Conservation (phyloP, 495 filamentous ascomycete genomes). For the Corynascus novoguineensis region DNA sequence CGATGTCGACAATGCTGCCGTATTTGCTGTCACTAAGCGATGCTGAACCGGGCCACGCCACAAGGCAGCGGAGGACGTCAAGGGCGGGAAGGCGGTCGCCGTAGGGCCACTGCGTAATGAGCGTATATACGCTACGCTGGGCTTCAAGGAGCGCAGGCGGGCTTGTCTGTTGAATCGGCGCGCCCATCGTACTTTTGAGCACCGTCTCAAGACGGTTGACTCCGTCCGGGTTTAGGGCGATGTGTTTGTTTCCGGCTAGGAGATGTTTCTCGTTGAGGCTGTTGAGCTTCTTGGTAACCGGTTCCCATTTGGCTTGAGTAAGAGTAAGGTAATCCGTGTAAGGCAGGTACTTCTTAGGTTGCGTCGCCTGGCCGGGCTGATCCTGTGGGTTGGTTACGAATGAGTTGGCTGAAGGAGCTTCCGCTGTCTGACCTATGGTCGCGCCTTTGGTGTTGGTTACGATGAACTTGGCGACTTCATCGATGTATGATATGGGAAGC, state of each 20-base stretch:
- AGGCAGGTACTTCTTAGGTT: constrained; percentile 60
- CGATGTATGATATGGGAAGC: constrained; percentile 81
- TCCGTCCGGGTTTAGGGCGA: constrained; percentile 67
- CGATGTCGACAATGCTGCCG: constrained; percentile 49
- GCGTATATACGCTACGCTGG: constrained; percentile 53
- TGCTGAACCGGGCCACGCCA: constrained; percentile 59
- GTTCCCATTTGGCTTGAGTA: constrained; percentile 39
- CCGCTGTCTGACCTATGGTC: constrained; percentile 55
- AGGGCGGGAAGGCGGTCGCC: constrained; percentile 73
- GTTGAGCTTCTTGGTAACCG: constrained; percentile 22
- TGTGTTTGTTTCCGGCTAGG: constrained; percentile 61
- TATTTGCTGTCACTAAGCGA: constrained; percentile 39
- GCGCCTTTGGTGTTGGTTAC: constrained; percentile 81
- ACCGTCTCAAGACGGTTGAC: constrained; percentile 35
- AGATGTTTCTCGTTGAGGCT: constrained; percentile 25
- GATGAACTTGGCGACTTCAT: constrained; percentile 93
- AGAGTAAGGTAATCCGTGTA: constrained; percentile 81
- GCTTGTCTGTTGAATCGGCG: constrained; percentile 43
- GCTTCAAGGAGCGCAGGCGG: constrained; percentile 53
- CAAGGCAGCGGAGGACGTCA: constrained; percentile 76
- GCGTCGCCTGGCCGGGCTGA: constrained; percentile 59
- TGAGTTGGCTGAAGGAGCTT: constrained; percentile 54
- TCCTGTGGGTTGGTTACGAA: constrained; percentile 76
- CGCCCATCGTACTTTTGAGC: constrained; percentile 9
- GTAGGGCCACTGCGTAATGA: constrained; percentile 71